Percentiles rank a stretch among this genome's conserved stretches.
Conservation (phyloP, 2,329 filamentous ascomycete species). For the Clonostachys rosea region DNA sequence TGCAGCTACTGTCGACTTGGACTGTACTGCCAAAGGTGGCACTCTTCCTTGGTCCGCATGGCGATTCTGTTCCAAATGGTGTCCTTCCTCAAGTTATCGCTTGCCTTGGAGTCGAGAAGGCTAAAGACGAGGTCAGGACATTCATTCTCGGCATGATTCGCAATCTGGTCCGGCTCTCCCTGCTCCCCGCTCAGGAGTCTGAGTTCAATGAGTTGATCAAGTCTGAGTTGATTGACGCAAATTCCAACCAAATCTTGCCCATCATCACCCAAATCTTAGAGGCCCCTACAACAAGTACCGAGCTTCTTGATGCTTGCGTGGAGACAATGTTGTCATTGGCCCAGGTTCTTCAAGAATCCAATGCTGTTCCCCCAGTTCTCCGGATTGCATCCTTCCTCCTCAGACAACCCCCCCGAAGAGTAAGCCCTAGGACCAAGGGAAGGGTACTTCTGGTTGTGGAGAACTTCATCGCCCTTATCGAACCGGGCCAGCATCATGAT, state of each 20-base stretch:
- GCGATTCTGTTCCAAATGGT: constrained; percentile 42
- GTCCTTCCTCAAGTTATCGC: constrained; percentile 70
- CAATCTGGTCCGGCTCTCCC: constrained; percentile 59
- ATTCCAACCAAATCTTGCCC: constrained; percentile 56
- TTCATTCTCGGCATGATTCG: constrained; percentile 75
- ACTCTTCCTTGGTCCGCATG: constrained; percentile 53
- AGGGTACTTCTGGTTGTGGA: constrained; percentile 76
- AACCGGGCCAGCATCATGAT: constrained; percentile 25
- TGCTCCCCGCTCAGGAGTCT: constrained; percentile 46
- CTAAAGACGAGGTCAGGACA: constrained; percentile 81
- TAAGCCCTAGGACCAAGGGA: constrained; percentile 79
- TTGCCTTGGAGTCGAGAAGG: constrained; percentile 65
- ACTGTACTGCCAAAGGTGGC: constrained; percentile 62
- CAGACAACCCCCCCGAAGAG: constrained; percentile 76
- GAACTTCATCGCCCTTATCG: constrained; percentile 67
- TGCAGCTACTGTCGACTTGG: constrained; percentile 81
- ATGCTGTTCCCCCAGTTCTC: constrained; percentile 72
- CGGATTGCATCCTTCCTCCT: constrained; percentile 78
- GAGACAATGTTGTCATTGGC: constrained; percentile 74
- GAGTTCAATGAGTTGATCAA: constrained; percentile 54
- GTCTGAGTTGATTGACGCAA: constrained; percentile 49
- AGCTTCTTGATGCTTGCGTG: constrained; percentile 75
- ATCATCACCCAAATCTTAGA: constrained; percentile 66
- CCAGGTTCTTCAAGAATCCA: constrained; percentile 60
- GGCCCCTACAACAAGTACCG: constrained; percentile 56